phyloP scores from a whole-genome alignment of 2,329 filamentous ascomycete species.

The Aspergillus fischeri region DNA sequence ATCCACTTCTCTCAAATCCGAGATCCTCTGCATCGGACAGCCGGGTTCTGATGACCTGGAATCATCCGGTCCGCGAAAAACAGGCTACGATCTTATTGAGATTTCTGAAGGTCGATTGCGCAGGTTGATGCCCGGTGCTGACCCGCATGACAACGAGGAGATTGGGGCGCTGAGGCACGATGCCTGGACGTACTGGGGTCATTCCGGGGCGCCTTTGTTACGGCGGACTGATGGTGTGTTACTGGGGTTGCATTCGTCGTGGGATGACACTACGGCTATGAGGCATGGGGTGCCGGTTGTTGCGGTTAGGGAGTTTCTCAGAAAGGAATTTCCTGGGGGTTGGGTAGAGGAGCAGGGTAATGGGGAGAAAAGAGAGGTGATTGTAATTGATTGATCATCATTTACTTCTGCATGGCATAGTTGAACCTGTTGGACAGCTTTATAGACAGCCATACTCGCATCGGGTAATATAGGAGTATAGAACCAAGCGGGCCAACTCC shows the following conservation, averaged over 20 bases:
- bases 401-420: not conserved
- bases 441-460: too few relatives aligned
- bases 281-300: conserved; percentile 47
- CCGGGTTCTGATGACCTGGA: conserved; percentile 39
- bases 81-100: conserved; percentile 4
- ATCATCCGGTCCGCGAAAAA: not conserved
- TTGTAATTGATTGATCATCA: not conserved
- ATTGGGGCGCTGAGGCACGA: conserved; percentile 52
- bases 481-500: not conserved
- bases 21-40: conserved; percentile 31
- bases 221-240: conserved; percentile 35
- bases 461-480: not conserved
- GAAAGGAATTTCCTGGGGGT: not conserved
- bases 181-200: conserved; percentile 57
- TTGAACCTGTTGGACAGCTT: not conserved
- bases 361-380: not conserved
- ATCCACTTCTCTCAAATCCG: too few relatives aligned
- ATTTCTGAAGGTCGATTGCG: conserved; percentile 2
- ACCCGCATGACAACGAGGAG: conserved; percentile 49
- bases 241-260: conserved; percentile 52
- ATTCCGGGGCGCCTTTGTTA: conserved; percentile 51
- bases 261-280: conserved; percentile 52
- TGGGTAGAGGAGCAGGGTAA: too few relatives aligned
- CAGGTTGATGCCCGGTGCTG: conserved; percentile 19
- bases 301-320: conserved; percentile 42